Evolutionary conservation across 2,329 filamentous ascomycete genomes (phyloP).

Genomic region (Xylaria sp.): DNA sequence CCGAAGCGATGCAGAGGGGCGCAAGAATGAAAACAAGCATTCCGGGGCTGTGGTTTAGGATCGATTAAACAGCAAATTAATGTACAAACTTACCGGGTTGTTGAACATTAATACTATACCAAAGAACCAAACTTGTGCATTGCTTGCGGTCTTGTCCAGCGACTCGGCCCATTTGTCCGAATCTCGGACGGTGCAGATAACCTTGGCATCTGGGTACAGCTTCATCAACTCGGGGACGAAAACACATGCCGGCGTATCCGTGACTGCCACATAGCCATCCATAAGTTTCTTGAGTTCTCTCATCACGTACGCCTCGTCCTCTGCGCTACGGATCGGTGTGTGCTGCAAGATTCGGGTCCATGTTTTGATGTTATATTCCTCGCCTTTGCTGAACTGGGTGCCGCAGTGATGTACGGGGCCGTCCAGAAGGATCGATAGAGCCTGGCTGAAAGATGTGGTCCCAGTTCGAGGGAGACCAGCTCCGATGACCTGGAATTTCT

Average conservation of each 20-base stretch:
- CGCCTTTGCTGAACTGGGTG: conserved; percentile 41
- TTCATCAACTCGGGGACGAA: conserved; percentile 47
- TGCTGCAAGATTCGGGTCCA: conserved; percentile 41
- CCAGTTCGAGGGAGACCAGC: conserved; percentile 43
- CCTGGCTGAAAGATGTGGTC: conserved; percentile 44
- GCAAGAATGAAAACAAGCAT: neutral
- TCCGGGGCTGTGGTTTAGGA: neutral
- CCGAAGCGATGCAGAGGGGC: neutral
- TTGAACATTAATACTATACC: conserved; percentile 36
- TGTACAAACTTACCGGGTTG: conserved; percentile 26
- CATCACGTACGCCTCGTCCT: conserved; percentile 36
- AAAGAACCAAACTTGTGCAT: conserved; percentile 41
- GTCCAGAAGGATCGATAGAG: conserved; percentile 43
- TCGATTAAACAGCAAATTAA: neutral
- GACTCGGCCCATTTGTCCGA: conserved; percentile 45
- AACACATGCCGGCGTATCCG: conserved; percentile 43
- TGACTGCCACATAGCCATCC: conserved; percentile 47
- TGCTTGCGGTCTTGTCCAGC: conserved; percentile 39
- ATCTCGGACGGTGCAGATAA: conserved; percentile 47
- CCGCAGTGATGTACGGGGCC: conserved; percentile 44
- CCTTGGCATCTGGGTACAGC: conserved; percentile 47
- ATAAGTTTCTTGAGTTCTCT: conserved; percentile 35
- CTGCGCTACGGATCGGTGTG: conserved; percentile 36
- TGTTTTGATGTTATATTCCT: conserved; percentile 38
- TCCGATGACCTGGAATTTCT: conserved; percentile 43